Conservation (phyloP, 2,329 filamentous ascomycete species). For the Emergomyces pasteurianus region DNA sequence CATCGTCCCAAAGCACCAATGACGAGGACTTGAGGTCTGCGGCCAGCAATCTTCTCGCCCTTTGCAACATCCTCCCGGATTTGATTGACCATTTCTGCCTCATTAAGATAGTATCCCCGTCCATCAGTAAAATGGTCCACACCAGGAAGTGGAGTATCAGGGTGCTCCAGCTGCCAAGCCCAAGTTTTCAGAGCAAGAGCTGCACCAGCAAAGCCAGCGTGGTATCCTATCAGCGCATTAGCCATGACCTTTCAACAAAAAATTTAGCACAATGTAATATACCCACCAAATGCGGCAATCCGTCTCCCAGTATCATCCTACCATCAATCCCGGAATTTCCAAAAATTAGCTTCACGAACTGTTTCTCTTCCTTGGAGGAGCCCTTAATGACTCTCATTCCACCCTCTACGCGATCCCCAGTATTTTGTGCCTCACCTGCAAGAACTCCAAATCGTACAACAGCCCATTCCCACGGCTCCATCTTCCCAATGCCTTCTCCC, state of each 20-base stretch:
- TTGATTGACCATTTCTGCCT: conserved; percentile 58
- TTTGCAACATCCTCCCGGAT: conserved; percentile 59
- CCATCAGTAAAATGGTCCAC: conserved; percentile 43
- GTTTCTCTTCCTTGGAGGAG: neutral
- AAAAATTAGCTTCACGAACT: neutral
- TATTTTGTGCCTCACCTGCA: conserved; percentile 7
- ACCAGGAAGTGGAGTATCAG: conserved; percentile 53
- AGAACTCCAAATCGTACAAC: conserved; percentile 16
- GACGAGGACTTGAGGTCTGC: conserved; percentile 62
- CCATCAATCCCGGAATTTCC: neutral
- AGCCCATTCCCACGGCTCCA: conserved; percentile 14
- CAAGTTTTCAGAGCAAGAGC: conserved; percentile 68
- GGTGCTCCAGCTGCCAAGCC: conserved; percentile 68
- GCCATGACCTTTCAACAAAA: neutral
- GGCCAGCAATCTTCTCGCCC: conserved; percentile 55
- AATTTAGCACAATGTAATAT: neutral
- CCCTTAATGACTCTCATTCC: neutral
- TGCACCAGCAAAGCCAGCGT: conserved; percentile 60
- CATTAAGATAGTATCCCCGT: conserved; percentile 44
- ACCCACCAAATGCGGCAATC: conserved; percentile 12
- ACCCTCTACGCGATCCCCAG: neutral
- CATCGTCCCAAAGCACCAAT: conserved; percentile 54
- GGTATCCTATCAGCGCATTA: conserved; percentile 39
- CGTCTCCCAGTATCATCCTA: conserved; percentile 12
- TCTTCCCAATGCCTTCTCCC: conserved; percentile 14